phyloP scores from a whole-genome alignment of 441 rosid genomes.

The Pelargonium cotyledonis region DNA sequence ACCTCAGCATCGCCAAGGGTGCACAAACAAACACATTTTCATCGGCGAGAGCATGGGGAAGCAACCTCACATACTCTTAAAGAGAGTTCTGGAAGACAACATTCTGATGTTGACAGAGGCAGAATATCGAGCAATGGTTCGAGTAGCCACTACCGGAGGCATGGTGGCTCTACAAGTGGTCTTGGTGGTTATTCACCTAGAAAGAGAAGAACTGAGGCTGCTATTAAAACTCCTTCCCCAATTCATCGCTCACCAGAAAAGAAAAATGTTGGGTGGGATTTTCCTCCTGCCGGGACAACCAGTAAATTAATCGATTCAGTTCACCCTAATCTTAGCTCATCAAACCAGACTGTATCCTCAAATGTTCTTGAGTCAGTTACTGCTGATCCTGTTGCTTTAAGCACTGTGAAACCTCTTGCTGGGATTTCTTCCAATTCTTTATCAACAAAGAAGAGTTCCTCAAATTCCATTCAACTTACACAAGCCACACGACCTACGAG shows the following conservation, averaged over 20 bases:
- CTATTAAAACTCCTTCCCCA: constrained; percentile 67
- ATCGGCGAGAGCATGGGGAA: constrained; percentile 42
- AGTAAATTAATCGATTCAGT: constrained; percentile 27
- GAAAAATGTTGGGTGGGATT: constrained; percentile 76
- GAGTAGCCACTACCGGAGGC: constrained; percentile 44
- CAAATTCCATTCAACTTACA: constrained; percentile 76
- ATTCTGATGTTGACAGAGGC: constrained; percentile 36
- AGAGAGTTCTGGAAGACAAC: constrained; percentile 47
- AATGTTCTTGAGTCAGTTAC: constrained; percentile 33
- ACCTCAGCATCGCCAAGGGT: constrained; percentile 43
- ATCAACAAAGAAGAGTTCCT: constrained; percentile 29
- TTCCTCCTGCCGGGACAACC: constrained; percentile 41
- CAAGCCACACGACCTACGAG: constrained; percentile 79
- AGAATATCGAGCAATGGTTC: constrained; percentile 39
- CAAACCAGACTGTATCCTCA: constrained; percentile 35
- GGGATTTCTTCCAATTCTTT: constrained; percentile 33
- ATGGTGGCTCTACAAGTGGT: constrained; percentile 51
- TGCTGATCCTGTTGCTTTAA: constrained; percentile 37
- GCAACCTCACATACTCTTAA: constrained; percentile 31
- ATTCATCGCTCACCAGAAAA: constrained; percentile 63
- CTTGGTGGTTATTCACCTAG: constrained; percentile 94
- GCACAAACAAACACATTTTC: constrained; percentile 37
- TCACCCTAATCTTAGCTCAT: constrained; percentile 36
- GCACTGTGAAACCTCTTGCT: constrained; percentile 33
- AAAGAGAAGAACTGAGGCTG: constrained; percentile 62